Percentiles rank a stretch among this genome's conserved stretches.
Conservation (phyloP, 2,329 filamentous ascomycete genomes). For the Diaporthe sp. region DNA sequence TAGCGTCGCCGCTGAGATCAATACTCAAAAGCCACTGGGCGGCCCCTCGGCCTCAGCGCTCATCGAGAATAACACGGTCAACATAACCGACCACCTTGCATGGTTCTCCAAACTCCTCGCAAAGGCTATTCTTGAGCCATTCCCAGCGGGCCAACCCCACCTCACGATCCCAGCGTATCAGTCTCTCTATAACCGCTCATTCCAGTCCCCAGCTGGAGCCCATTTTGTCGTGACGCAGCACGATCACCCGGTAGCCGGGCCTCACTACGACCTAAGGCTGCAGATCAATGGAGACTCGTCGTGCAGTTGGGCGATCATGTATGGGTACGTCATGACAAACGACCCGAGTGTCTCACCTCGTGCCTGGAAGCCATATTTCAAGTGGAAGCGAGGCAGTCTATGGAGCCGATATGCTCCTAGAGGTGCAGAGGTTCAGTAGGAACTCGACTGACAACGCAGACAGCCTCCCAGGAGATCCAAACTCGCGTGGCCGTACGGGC, state of each 20-base stretch:
- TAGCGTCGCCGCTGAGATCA: neutral
- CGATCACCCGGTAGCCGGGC: constrained; percentile 78
- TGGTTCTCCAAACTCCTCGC: constrained; percentile 55
- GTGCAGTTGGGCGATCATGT: constrained; percentile 76
- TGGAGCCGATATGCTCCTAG: too few relatives aligned
- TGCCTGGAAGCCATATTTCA: neutral
- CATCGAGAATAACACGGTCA: constrained; percentile 57
- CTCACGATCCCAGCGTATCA: constrained; percentile 54
- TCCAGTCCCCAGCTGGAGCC: constrained; percentile 52
- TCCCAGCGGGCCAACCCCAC: constrained; percentile 46
- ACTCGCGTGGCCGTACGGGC: constrained; percentile 52
- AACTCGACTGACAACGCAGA: neutral
- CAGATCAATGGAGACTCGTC: constrained; percentile 79
- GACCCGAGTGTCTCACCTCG: neutral
- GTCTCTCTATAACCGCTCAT: constrained; percentile 54
- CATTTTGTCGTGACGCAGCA: constrained; percentile 82
- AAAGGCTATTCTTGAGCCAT: constrained; percentile 45
- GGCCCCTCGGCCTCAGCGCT: constrained; percentile 49
- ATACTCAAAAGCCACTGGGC: neutral
- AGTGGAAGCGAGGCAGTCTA: neutral
- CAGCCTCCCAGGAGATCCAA: constrained; percentile 69
- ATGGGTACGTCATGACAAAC: constrained; percentile 51
- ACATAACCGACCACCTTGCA: constrained; percentile 55
- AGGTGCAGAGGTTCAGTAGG: neutral
- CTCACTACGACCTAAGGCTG: constrained; percentile 78